A percentile compares a stretch with the other conserved stretches of the same genome.
Evolutionary conservation across 177 flowering plant species (phyloP).

Genomic region (Tripterygium wilfordii): DNA sequence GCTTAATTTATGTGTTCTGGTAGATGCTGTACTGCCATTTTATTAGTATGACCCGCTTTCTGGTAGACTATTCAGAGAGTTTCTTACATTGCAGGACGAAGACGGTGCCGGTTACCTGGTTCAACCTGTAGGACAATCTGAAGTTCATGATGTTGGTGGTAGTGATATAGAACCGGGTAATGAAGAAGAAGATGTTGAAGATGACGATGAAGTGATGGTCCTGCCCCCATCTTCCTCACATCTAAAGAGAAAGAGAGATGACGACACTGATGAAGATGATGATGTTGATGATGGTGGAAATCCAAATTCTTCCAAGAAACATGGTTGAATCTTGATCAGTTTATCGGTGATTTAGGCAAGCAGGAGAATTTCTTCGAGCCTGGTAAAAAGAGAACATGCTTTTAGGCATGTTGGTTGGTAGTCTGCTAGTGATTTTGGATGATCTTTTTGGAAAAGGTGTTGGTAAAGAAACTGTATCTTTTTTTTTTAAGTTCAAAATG

Average conservation of each 20-base stretch:
- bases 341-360: neutral
- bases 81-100: conserved; percentile 1
- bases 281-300: conserved; percentile 30
- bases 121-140: conserved; percentile 3
- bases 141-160: conserved; percentile 3
- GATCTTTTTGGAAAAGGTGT: conserved; percentile 10
- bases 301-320: conserved; percentile 32
- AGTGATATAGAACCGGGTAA: conserved; percentile 9
- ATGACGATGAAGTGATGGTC: conserved; percentile 42
- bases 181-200: conserved; percentile 51
- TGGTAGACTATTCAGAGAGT: too few species aligned
- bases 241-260: conserved; percentile 60
- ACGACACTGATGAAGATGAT: conserved; percentile 20
- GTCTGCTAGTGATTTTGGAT: conserved; percentile 15
- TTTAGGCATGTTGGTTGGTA: conserved; percentile 8
- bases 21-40: too few species aligned
- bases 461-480: conserved; percentile 16
- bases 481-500: conserved; percentile 30
- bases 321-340: conserved; percentile 7
- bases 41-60: too few species aligned
- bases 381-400: conserved; percentile 4
- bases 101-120: conserved; percentile 2
- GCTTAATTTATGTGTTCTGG: too few species aligned
- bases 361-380: conserved; percentile 4
- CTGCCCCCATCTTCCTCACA: conserved; percentile 44